A percentile compares a stretch with the other conserved stretches of the same genome.
These are phyloP conservation scores for Alternaria burnsii DNA, from an alignment of 2,329 filamentous ascomycete species.

Conservation along the genomic window DNA sequence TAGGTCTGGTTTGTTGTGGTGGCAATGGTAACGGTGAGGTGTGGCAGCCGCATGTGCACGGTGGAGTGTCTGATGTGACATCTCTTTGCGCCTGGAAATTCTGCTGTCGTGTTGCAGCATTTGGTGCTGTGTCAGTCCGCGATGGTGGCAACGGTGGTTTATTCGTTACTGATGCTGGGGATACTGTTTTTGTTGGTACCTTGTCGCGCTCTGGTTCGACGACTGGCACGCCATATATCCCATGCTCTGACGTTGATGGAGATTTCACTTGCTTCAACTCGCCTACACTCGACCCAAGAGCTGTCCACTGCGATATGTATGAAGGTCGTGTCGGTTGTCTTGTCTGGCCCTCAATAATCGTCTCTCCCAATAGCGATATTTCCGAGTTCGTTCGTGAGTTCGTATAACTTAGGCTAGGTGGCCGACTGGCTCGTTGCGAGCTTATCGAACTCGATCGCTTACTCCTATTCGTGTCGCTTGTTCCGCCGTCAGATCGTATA, in stretches of 20 bases:
- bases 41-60: constrained; percentile 30
- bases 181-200: background rate
- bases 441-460: constrained; percentile 30
- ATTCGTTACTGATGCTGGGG: background rate
- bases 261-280: background rate
- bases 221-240: background rate
- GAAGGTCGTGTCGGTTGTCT: constrained; percentile 16
- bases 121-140: no score
- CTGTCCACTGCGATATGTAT: constrained; percentile 12
- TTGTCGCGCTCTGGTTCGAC: background rate
- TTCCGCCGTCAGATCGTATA: constrained; percentile 19
- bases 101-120: background rate
- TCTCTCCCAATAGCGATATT: constrained; percentile 24
- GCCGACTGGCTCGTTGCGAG: constrained; percentile 30
- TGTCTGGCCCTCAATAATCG: constrained; percentile 6
- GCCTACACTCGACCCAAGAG: background rate
- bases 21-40: background rate
- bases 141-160: background rate
- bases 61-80: background rate
- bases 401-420: constrained; percentile 30
- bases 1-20: background rate
- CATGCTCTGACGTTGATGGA: background rate
- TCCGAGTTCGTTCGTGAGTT: constrained; percentile 36
- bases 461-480: constrained; percentile 17
- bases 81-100: background rate